Evolutionary conservation across 768 basidiomycete genomes (phyloP).

Genomic region (Pisolithus microcarpus): DNA sequence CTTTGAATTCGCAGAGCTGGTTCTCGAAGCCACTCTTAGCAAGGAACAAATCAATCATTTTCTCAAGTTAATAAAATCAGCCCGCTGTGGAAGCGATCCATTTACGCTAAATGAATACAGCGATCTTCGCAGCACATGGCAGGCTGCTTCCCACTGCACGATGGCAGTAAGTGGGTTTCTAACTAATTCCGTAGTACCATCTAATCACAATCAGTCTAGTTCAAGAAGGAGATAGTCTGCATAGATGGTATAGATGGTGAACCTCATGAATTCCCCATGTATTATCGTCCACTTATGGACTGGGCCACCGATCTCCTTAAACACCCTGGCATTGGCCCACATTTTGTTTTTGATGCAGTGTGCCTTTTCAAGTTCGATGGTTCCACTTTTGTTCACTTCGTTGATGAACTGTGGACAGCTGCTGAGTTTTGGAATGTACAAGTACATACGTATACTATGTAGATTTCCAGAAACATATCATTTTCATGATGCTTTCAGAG

Average conservation of each 20-base stretch:
- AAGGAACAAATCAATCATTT: constrained; percentile 12
- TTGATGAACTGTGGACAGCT: constrained; percentile 34
- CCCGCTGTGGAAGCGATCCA: not conserved
- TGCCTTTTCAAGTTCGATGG: constrained; percentile 23
- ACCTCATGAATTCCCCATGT: constrained; percentile 13
- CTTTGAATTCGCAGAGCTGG: constrained; percentile 27
- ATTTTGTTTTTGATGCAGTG: constrained; percentile 28
- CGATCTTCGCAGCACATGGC: constrained; percentile 21
- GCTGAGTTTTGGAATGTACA: constrained; percentile 31
- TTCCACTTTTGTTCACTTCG: constrained; percentile 18
- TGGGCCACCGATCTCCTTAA: constrained; percentile 25
- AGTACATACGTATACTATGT: constrained; percentile 14
- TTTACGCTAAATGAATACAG: constrained; percentile 13
- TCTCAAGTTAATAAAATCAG: constrained; percentile 12
- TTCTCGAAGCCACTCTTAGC: constrained; percentile 16
- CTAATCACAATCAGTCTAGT: constrained; percentile 5
- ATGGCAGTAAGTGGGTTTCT: not conserved
- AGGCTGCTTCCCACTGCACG: constrained; percentile 3
- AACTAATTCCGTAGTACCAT: not conserved
- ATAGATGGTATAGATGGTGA: constrained; percentile 13
- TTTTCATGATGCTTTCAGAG: not conserved
- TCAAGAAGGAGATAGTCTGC: constrained; percentile 10
- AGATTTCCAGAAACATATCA: no score
- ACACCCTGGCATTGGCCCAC: constrained; percentile 16
- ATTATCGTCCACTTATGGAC: constrained; percentile 17